Base-by-base conservation (phyloP, 805 yeast species). In the Myxozyma melibiosi region DNA sequence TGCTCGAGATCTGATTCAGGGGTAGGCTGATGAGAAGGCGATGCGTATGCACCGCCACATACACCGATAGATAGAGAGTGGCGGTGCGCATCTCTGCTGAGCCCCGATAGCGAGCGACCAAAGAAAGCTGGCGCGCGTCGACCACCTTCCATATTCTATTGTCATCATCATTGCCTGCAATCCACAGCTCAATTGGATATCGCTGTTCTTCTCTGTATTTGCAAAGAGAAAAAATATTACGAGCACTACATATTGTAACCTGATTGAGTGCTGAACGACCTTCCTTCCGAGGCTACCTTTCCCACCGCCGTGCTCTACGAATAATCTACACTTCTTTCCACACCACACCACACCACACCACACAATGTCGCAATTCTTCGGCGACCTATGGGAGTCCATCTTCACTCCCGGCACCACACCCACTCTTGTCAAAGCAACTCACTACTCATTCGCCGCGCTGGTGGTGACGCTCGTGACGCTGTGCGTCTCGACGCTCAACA, bases 331-430 rank as follows among this genome's bases (percentile, higher is more conserved):
- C 16, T 6, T 14, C 18, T 6, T 22, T n/a, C n/a, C n/a, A n/a
- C n/a, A n/a, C n/a, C n/a, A n/a, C n/a, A n/a, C n/a, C n/a, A n/a
- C n/a, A n/a, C n/a, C n/a, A n/a, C n/a, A n/a, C 18, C 24, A 18
- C 44, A 43, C 44, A 25, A 58, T 58, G 62, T 42, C 61, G 33
- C 46, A 27, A 33, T 75, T 76, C 68, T 57, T 86, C 35, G 75
- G 73, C 25, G 95, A 87, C 25, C 78, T 92, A 42, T 91, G 97
- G 97, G 85, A 87, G 54, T 88, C 96, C 13, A 82, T 94, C 27
- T 88, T 92, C 73, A 84, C 89, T 16, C 97, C 98, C 4, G 99
- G 99, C 0, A 83, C 96, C 0, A 82, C 94, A 0, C 97, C 97
- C 1, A 90, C 95, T 1, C 78, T 94, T 50, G 78, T 90, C n/a